Conservation (phyloP, 306 rosid species). For the Acacia confusa region DNA sequence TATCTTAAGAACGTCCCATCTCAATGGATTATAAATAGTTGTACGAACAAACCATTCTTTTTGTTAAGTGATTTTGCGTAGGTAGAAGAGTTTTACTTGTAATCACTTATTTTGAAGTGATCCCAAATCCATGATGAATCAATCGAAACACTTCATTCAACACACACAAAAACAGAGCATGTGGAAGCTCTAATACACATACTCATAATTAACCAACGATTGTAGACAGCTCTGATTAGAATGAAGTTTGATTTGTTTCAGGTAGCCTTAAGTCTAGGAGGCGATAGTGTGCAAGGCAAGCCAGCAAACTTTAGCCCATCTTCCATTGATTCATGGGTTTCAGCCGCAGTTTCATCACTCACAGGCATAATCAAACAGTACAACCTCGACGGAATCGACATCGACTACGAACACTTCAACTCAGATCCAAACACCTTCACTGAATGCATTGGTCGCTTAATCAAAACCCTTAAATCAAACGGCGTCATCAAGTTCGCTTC, state of each 20-base stretch:
- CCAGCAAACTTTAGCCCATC: slow-evolving; percentile 55
- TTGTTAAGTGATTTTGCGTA: too few relatives aligned
- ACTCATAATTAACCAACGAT: too few relatives aligned
- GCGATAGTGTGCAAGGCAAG: slow-evolving; percentile 44
- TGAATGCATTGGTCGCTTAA: slow-evolving; percentile 60
- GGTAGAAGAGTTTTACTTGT: too few relatives aligned
- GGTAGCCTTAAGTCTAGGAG: slow-evolving; percentile 71
- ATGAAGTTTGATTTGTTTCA: neutral
- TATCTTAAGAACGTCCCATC: neutral
- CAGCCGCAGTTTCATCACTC: slow-evolving; percentile 75
- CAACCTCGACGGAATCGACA: slow-evolving; percentile 69
- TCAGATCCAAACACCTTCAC: slow-evolving; percentile 61
- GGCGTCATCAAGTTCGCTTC: slow-evolving; percentile 66
- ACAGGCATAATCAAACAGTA: slow-evolving; percentile 58
- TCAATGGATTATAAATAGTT: neutral
- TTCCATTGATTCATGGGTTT: slow-evolving; percentile 70
- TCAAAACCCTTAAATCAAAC: slow-evolving; percentile 53
- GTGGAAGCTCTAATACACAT: neutral
- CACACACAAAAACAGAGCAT: neutral
- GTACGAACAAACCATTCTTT: too few relatives aligned
- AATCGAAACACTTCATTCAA: too few relatives aligned
- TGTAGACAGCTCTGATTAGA: too few relatives aligned
- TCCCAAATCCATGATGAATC: too few relatives aligned
- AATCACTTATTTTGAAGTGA: too few relatives aligned
- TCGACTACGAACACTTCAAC: slow-evolving; percentile 74